Evolutionary conservation across 306 rosid genomes (phyloP), one percentile per base, ranked within the genome.

Genomic region (Citrullus amarus): DNA sequence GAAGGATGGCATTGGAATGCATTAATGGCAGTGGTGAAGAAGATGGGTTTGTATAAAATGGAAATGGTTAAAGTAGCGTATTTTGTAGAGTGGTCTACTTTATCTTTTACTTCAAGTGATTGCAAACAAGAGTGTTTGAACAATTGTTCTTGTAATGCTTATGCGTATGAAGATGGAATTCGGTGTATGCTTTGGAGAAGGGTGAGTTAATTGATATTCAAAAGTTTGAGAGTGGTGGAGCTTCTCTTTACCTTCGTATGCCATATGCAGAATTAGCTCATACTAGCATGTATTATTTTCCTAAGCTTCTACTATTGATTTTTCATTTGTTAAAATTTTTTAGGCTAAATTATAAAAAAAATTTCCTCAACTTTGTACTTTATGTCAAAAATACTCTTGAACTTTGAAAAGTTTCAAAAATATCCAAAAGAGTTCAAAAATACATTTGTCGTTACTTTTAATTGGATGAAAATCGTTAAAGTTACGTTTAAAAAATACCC

Each of bases 61-160:
- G 59, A 39, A 43, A 85, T 15, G 77, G 55, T 71, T 4, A 86
- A 91, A 81, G 66, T 83, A 43, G 90, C 88, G 8, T 75, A 66
- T 38, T 56, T 58, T 44, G 39, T 50, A 20, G 17, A 80, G 50
- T 61, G 53, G 54, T 17, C 20, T n/a, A 22, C 76, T 0, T 68
- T 44, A 48, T 55, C 18, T 10, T 15, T 16, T 53, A 14, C 57
- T 4, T 6, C 3, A 53, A 1, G 14, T 15, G 57, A 53, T 53
- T 53, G 57, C n/a, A 15, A 16, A 53, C n/a, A 14, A 15, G n/a
- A 53, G n/a, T 66, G 73, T 48, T 66, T 66, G 8, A 3, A 3
- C 5, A 66, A 66, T 38, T 66, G 73, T 66, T 66, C 20, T 6
- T 66, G 73, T 39, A 66, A 0, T 17, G 73, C 73, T 39, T 66